Evolutionary conservation across 1,284 basidiomycete genomes (phyloP), one percentile per base, ranked within the genome.

Genomic region (Naganishia cerealis): DNA sequence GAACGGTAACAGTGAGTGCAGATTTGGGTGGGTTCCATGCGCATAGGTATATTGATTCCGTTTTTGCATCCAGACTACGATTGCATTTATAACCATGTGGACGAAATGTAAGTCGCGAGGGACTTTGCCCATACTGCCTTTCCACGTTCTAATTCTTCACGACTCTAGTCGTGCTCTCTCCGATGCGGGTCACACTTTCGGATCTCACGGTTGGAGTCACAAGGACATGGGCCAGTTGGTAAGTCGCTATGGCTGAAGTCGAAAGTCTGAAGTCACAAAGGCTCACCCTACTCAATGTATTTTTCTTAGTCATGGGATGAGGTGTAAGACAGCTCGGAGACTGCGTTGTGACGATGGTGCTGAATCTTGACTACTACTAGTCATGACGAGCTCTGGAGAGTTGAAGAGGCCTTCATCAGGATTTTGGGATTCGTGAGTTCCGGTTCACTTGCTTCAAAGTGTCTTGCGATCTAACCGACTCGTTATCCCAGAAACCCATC

Each of bases 161-260:
- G 33, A 40, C 40, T 65, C 15, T 21, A 57, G 15, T 36, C 33
- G 67, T 13, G 53, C 63, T 16, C 78, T 78, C 7, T 81, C 80
- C 66, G 68, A 72, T 65, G 74, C 76, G 10, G 83, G 83, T 5
- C 85, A 86, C 75, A 84, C 85, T 63, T 73, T 87, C 43, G 85
- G 80, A 6, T 85, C 84, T 26, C 85, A 87, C 72, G 85, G 85
- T 39, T 87, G 85, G 85, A 77, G 78, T 4, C 86, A 87, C 73
- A 73, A 78, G 26, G 79, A 86, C 72, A 74, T 86, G 21, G 80
- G 78, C 33, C 81, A 75, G 3, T 75, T 86, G 29, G 57, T 59
- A 29, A 59, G 57, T 59, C 12, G 36, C 38, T 18, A 5, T 36
- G 38, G 36, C 38, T n/a, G 58, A 24, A 12, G 7, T 50, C 5